phyloP scores from a whole-genome alignment of 805 yeast genomes.

The Saccharomycopsis olivae region DNA sequence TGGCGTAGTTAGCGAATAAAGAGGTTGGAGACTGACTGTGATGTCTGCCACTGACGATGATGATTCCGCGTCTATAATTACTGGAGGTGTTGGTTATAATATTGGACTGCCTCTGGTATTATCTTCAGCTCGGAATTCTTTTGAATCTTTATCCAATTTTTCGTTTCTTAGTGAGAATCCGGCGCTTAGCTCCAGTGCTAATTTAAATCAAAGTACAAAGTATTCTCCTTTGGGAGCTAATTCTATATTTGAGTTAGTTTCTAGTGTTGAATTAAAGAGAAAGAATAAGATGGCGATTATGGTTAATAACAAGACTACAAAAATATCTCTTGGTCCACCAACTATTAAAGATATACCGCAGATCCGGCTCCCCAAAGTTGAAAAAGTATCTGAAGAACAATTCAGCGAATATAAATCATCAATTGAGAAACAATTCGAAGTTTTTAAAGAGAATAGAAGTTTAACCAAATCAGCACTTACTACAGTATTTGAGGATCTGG shows the following conservation, averaged over 20 bases:
- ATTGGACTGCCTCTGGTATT: conserved; percentile 16
- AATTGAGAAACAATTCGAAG: conserved; percentile 34
- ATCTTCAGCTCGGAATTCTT: conserved; percentile 10
- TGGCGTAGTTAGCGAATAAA: no score
- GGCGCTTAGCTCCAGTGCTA: not conserved
- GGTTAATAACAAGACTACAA: conserved; percentile 28
- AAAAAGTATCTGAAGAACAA: conserved; percentile 32
- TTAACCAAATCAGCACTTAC: conserved; percentile 33
- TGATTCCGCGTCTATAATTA: conserved; percentile 15
- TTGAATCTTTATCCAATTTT: conserved; percentile 14
- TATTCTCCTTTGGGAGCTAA: conserved; percentile 51
- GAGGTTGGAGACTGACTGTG: no score
- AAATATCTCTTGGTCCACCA: conserved; percentile 49
- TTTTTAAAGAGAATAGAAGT: conserved; percentile 32
- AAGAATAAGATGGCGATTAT: conserved; percentile 23
- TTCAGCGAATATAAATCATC: conserved; percentile 35
- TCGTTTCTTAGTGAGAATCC: conserved; percentile 12
- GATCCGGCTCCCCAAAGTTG: conserved; percentile 48
- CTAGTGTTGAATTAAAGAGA: conserved; percentile 40
- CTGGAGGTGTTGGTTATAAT: conserved; percentile 19
- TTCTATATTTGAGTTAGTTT: conserved; percentile 67
- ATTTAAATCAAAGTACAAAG: not conserved
- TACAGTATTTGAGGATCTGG: not conserved
- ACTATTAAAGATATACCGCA: conserved; percentile 79
- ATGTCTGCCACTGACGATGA: no score